phyloP scores from a whole-genome alignment of 1,284 basidiomycete species.

The Naganishia sp. region DNA sequence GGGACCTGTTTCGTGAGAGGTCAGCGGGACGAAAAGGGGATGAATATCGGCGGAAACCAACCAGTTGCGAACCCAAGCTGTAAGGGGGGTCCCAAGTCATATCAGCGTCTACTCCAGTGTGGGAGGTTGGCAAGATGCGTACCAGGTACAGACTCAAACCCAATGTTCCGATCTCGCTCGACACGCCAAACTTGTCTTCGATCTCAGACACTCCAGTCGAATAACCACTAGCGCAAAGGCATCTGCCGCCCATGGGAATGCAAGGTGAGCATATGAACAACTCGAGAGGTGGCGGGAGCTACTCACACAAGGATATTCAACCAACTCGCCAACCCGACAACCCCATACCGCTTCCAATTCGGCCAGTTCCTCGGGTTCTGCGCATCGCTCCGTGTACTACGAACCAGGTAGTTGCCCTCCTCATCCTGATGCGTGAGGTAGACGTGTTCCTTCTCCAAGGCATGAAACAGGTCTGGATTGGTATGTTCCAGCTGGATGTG shows the following conservation, averaged over 20 bases:
- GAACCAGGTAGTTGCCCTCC: conserved; percentile 37
- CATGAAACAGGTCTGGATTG: conserved; percentile 11
- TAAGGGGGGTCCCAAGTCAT: neutral
- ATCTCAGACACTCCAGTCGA: conserved; percentile 41
- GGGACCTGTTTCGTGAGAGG: conserved; percentile 31
- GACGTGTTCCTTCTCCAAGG: conserved; percentile 15
- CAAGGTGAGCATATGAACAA: neutral
- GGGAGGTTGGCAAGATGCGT: conserved; percentile 2
- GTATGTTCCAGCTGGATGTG: conserved; percentile 8
- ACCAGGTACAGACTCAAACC: conserved; percentile 43
- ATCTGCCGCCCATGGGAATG: neutral
- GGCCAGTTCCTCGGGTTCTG: conserved; percentile 40
- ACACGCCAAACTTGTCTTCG: conserved; percentile 40
- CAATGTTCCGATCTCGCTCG: conserved; percentile 40
- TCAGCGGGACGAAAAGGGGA: neutral
- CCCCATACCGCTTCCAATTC: conserved; percentile 40
- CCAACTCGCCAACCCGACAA: conserved; percentile 38
- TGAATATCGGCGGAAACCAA: neutral
- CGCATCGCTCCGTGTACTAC: conserved; percentile 33
- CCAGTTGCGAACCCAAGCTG: conserved; percentile 42
- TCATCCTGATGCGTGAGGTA: conserved; percentile 31
- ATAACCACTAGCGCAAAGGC: conserved; percentile 43
- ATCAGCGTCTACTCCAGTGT: neutral
- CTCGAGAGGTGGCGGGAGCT: neutral
- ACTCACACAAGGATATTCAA: conserved; percentile 40